These are phyloP conservation scores for Coemansia sp. DNA, from an alignment of 192 early-diverging fungal species.

Conservation along the genomic window DNA sequence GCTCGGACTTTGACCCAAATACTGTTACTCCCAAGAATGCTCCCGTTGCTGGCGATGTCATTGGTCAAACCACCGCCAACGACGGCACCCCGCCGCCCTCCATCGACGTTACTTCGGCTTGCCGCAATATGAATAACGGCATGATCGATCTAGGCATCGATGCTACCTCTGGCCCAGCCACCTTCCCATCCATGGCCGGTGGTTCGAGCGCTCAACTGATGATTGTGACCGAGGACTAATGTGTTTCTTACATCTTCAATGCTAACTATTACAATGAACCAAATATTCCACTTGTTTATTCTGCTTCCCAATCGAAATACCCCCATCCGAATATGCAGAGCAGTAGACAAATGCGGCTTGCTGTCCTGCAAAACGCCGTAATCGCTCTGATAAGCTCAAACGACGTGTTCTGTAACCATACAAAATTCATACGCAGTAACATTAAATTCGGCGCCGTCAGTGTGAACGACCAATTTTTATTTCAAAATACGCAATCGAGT, in stretches of 20 bases:
- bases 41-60: constrained; percentile 1
- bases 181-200: constrained; percentile 23
- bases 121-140: constrained; percentile 14
- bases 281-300: not conserved
- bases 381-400: not conserved
- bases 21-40: constrained; percentile 27
- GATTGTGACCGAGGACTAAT: constrained; percentile 12
- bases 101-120: constrained; percentile 25
- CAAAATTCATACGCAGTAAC: not conserved
- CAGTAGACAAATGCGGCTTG: constrained; percentile 3
- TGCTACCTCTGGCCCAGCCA: constrained; percentile 13
- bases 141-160: constrained; percentile 19
- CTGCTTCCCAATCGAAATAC: not conserved
- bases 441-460: not conserved
- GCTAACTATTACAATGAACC: not conserved
- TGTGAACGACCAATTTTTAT: no score
- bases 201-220: constrained; percentile 24
- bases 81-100: constrained; percentile 14
- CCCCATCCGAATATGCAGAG: not conserved
- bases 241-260: not conserved
- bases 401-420: not conserved
- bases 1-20: constrained; percentile 11
- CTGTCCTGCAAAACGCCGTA: constrained; percentile 4
- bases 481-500: no score
- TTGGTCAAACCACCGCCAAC: constrained; percentile 15